A percentile compares a stretch with the other conserved stretches of the same genome.
These are phyloP conservation scores for Cladorrhinum sp. DNA, from an alignment of 2,329 filamentous ascomycete genomes.

Conservation along the genomic window DNA sequence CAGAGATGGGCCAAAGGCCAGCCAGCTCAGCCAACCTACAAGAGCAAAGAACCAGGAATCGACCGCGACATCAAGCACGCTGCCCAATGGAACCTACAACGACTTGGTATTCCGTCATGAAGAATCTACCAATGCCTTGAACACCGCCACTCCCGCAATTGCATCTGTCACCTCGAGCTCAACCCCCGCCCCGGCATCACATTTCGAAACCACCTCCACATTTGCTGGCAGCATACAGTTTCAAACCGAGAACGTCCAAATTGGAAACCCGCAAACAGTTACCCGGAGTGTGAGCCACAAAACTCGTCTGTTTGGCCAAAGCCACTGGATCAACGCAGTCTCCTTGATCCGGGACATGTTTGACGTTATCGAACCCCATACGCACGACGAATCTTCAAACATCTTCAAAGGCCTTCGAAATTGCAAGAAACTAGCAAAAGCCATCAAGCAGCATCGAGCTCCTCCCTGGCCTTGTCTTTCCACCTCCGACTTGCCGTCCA, in stretches of 20 bases:
- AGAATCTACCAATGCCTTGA: too few species aligned
- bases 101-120: neutral
- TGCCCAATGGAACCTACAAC: neutral
- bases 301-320: slow-evolving; percentile 54
- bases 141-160: too few species aligned
- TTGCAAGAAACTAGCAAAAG: slow-evolving; percentile 51
- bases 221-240: slow-evolving; percentile 44
- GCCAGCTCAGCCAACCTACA: slow-evolving; percentile 3
- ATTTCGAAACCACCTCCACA: slow-evolving; percentile 36
- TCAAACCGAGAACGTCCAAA: slow-evolving; percentile 35
- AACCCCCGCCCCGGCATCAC: slow-evolving; percentile 19
- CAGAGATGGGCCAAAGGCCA: slow-evolving; percentile 24
- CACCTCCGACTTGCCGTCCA: slow-evolving; percentile 45
- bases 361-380: slow-evolving; percentile 40
- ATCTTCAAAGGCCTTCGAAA: slow-evolving; percentile 38
- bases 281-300: slow-evolving; percentile 51
- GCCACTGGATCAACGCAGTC: slow-evolving; percentile 54
- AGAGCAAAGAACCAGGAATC: neutral
- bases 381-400: slow-evolving; percentile 38
- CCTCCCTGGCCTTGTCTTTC: slow-evolving; percentile 47
- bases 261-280: slow-evolving; percentile 33
- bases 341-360: slow-evolving; percentile 45
- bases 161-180: slow-evolving; percentile 18
- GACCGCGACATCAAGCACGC: neutral
- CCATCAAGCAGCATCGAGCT: slow-evolving; percentile 49